Conservation (phyloP, 495 filamentous ascomycete genomes). For the Opeltia flavorubescens region DNA sequence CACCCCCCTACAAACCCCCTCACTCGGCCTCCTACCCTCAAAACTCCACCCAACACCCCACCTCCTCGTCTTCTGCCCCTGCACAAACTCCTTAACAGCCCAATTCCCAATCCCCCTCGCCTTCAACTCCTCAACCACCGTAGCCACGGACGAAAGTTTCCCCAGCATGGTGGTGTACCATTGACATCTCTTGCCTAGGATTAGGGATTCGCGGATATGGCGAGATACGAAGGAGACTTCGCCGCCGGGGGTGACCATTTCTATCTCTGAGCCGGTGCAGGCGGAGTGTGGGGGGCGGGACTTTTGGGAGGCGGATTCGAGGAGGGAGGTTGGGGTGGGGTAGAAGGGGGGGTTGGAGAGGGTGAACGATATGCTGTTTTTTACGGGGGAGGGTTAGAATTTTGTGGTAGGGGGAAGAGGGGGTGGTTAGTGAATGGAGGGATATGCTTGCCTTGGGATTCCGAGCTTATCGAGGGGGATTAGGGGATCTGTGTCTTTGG, state of each 20-base stretch:
- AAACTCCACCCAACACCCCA: conserved; percentile 91
- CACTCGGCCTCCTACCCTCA: conserved; percentile 47
- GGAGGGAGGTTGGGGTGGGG: conserved; percentile 52
- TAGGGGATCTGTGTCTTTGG: conserved; percentile 35
- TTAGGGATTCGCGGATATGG: conserved; percentile 61
- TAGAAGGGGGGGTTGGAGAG: conserved; percentile 98
- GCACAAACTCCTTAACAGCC: conserved; percentile 66
- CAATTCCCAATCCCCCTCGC: conserved; percentile 55
- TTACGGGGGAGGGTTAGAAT: conserved; percentile 25
- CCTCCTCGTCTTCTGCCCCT: conserved; percentile 64
- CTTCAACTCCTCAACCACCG: conserved; percentile 46
- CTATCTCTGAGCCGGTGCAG: conserved; percentile 68
- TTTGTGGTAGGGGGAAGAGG: conserved; percentile 69
- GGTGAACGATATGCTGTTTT: conserved; percentile 58
- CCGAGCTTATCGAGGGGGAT: conserved; percentile 45
- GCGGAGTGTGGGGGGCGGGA: conserved; percentile 51
- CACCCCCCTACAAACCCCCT: conserved; percentile 17
- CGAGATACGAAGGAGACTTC: conserved; percentile 67
- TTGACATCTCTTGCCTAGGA: conserved; percentile 42
- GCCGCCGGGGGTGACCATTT: conserved; percentile 81
- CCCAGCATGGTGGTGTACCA: conserved; percentile 95
- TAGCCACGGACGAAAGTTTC: conserved; percentile 56
- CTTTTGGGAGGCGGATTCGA: conserved; percentile 50
- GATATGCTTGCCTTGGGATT: too few relatives aligned
- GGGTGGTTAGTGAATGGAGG: too few relatives aligned